Evolutionary conservation across 1,284 basidiomycete genomes (phyloP), one percentile per base, ranked within the genome.

Genomic region (Sporisorium scitamineum): DNA sequence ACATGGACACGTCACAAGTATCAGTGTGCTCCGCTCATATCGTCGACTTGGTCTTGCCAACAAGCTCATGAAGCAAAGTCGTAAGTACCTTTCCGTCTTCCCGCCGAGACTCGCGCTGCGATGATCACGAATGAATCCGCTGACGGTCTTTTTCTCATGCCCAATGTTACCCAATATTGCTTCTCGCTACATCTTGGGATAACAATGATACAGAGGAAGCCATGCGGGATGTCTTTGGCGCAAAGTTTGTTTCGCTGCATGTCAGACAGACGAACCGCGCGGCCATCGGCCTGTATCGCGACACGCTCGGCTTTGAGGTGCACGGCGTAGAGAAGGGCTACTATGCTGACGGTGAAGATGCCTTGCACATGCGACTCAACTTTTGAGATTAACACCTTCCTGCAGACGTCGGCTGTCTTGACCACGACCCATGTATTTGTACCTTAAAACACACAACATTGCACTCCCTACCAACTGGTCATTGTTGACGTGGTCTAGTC

Each of bases 281-380:
- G 11, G 84, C 84, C n/a, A 84, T 85, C 32, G 76, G 79, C 14
- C 66, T 85, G 27, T 85, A 85, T 47, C 70, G 81, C 37, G 77
- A 84, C 34, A 78, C 82, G 41, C 76, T 85, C n/a, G 83, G 83
- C 31, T 85, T 84, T 57, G 64, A 79, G 57, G 81, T 84, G 5
- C 79, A 81, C 34, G 82, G 79, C 37, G 71, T 82, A 6, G 84
- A 85, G 44, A 71, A 77, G 45, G 82, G 80, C 16, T 85, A 85
- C 70, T 85, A 85, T 54, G 84, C 84, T 26, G 84, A 85, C 45
- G 84, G 84, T 24, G 84, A 85, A 51, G 81, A 85, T 51, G 84
- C 83, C 2, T 58, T 79, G 16, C 82, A 78, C 3, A 85, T 85
- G 84, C 73, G 84, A 7, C 73, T 85, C 53, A 62, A 77, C 39